Evolutionary conservation across 164 flowering plant species (phyloP).

Genomic region (Platanus orientalis): DNA sequence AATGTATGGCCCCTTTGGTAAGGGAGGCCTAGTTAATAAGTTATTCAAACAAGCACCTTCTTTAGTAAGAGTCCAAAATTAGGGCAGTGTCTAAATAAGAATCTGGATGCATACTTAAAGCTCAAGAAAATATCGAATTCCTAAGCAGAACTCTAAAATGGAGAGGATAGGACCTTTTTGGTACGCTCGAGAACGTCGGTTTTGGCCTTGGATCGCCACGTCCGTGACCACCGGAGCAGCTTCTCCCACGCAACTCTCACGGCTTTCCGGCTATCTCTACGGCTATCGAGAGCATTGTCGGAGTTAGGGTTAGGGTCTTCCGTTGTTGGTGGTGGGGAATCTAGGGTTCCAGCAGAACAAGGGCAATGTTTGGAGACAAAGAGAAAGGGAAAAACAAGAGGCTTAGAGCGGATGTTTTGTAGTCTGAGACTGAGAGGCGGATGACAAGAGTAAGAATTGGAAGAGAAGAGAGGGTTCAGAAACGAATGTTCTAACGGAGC

Average conservation of each 20-base stretch:
- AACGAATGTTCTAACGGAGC: conserved; percentile 15
- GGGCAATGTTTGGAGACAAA: conserved; percentile 12
- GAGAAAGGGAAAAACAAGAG: conserved; percentile 1
- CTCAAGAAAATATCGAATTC: neutral
- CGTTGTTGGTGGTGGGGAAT: conserved; percentile 3
- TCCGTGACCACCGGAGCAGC: conserved; percentile 91
- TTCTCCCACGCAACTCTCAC: conserved; percentile 94
- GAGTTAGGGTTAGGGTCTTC: conserved; percentile 8
- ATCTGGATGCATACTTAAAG: too few species aligned
- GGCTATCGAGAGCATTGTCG: conserved; percentile 5
- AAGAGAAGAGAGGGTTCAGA: conserved; percentile 10
- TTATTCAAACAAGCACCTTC: too few species aligned
- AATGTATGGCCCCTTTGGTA: too few species aligned
- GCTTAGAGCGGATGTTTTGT: neutral
- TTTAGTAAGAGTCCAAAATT: too few species aligned
- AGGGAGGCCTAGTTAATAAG: too few species aligned
- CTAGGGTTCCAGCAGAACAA: conserved; percentile 11
- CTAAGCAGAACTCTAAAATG: neutral
- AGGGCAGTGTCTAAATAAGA: too few species aligned
- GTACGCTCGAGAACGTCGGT: conserved; percentile 82
- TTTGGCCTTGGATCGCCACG: conserved; percentile 74
- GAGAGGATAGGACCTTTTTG: conserved; percentile 48
- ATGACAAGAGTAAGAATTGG: neutral
- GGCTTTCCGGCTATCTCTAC: conserved; percentile 50
- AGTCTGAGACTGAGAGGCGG: neutral